Percentiles rank a stretch among this genome's conserved stretches.
These are phyloP conservation scores for Aureobasidium sp. DNA, from an alignment of 2,329 filamentous ascomycete species.

Conservation along the genomic window DNA sequence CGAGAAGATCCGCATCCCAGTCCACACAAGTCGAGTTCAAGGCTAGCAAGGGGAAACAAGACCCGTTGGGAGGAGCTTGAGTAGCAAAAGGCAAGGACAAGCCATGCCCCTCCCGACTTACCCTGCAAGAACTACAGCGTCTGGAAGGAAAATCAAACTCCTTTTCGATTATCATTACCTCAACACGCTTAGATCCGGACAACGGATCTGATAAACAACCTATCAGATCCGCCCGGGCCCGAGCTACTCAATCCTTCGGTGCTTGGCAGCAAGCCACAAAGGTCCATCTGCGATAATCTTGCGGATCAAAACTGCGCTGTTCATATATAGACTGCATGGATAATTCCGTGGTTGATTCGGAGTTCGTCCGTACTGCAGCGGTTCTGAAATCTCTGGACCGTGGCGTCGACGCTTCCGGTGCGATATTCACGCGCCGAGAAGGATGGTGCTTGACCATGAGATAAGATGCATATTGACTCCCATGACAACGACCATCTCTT, in stretches of 20 bases:
- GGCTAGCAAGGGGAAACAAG: neutral
- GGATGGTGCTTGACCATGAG: neutral
- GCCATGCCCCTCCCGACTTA: neutral
- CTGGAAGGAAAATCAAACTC: neutral
- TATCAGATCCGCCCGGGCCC: slow-evolving; percentile 19
- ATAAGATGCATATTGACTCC: neutral
- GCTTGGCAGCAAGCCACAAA: slow-evolving; percentile 12
- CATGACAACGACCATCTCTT: neutral
- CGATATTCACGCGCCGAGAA: neutral
- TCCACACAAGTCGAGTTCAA: neutral
- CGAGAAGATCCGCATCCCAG: neutral
- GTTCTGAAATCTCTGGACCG: neutral
- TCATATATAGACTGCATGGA: neutral
- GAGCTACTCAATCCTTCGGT: slow-evolving; percentile 10
- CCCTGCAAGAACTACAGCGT: neutral
- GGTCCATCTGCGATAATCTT: slow-evolving; percentile 17
- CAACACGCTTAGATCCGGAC: slow-evolving; percentile 9
- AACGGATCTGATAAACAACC: slow-evolving; percentile 13
- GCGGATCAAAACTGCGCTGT: slow-evolving; percentile 3
- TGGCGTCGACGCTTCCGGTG: neutral
- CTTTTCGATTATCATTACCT: slow-evolving; percentile 2
- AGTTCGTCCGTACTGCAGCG: neutral
- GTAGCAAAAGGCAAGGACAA: neutral
- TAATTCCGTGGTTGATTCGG: neutral
- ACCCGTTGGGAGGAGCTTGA: neutral